Percentiles rank a stretch among this genome's conserved stretches.
Evolutionary conservation across 345 rosid species (phyloP).

Genomic region (Anastatica hierochuntica): DNA sequence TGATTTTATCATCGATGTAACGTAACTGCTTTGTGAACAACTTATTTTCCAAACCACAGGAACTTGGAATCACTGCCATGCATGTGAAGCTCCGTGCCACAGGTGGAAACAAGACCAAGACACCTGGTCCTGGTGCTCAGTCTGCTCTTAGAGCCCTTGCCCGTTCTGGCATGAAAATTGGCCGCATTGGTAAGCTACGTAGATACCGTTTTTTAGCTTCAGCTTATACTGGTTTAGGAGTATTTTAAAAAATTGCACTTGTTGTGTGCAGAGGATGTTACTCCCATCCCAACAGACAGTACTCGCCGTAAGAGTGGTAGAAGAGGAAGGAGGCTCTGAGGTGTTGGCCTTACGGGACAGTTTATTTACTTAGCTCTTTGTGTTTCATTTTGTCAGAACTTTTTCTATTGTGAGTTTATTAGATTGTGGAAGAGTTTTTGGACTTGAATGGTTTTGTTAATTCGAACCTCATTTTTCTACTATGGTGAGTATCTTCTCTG

Average conservation of each 20-base stretch:
- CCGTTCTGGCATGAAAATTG: constrained; percentile 81
- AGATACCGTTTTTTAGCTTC: too few relatives aligned
- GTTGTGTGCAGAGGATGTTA: constrained; percentile 37
- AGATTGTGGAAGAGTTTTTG: too few relatives aligned
- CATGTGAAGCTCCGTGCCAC: constrained; percentile 73
- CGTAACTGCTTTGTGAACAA: too few relatives aligned
- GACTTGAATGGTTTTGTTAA: too few relatives aligned
- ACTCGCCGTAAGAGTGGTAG: constrained; percentile 82
- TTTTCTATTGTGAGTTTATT: too few relatives aligned
- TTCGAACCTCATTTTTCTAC: too few relatives aligned
- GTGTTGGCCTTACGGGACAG: too few relatives aligned
- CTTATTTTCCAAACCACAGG: constrained; percentile 24
- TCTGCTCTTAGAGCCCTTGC: constrained; percentile 79
- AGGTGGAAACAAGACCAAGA: constrained; percentile 28
- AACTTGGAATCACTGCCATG: constrained; percentile 66
- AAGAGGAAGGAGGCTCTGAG: constrained; percentile 71
- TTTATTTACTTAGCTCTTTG: too few relatives aligned
- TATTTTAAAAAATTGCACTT: neutral
- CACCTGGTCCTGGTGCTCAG: constrained; percentile 89
- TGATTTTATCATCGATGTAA: neutral
- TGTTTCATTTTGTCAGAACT: too few relatives aligned
- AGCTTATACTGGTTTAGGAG: too few relatives aligned
- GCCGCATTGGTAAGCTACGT: constrained; percentile 56
- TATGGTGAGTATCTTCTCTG: too few relatives aligned
- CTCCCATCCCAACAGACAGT: constrained; percentile 34